A percentile compares a stretch with the other conserved stretches of the same genome.
These are phyloP conservation scores for Somion occarium DNA, from an alignment of 1,284 basidiomycete species.

Conservation along the genomic window DNA sequence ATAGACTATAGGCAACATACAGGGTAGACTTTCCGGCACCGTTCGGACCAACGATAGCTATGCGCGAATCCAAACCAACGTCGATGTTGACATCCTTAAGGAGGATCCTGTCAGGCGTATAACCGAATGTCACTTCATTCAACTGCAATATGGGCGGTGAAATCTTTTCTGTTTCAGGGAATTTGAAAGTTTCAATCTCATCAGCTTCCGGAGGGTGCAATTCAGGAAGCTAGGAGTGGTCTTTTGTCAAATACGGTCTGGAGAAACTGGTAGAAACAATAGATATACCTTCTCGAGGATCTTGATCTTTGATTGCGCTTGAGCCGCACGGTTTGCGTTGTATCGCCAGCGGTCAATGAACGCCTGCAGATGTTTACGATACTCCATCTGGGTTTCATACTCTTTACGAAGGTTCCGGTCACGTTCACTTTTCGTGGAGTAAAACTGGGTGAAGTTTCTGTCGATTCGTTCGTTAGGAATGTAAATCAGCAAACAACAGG, in stretches of 20 bases:
- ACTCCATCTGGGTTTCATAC: constrained; percentile 93
- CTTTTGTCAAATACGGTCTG: background rate
- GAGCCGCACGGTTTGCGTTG: constrained; percentile 80
- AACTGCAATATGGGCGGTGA: constrained; percentile 96
- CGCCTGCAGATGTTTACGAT: constrained; percentile 92
- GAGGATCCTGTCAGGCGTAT: constrained; percentile 76
- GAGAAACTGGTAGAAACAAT: background rate
- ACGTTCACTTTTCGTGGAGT: constrained; percentile 96
- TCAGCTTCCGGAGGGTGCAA: constrained; percentile 89
- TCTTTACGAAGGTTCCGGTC: constrained; percentile 89
- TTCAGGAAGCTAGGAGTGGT: constrained; percentile 82
- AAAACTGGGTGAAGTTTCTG: constrained; percentile 98
- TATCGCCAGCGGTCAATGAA: constrained; percentile 98
- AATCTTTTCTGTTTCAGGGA: constrained; percentile 94
- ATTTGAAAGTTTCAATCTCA: constrained; percentile 89
- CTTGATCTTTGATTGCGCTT: constrained; percentile 81
- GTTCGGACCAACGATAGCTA: constrained; percentile 87
- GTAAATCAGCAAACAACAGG: background rate
- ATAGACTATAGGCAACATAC: constrained; percentile 33
- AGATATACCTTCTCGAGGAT: constrained; percentile 85
- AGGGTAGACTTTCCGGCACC: constrained; percentile 79
- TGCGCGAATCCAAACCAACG: constrained; percentile 83
- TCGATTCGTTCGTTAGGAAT: constrained; percentile 3
- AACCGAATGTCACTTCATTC: constrained; percentile 90
- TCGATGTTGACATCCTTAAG: constrained; percentile 87